phyloP scores from a whole-genome alignment of 2,329 filamentous ascomycete genomes.

The Botrytis pseudocinerea region DNA sequence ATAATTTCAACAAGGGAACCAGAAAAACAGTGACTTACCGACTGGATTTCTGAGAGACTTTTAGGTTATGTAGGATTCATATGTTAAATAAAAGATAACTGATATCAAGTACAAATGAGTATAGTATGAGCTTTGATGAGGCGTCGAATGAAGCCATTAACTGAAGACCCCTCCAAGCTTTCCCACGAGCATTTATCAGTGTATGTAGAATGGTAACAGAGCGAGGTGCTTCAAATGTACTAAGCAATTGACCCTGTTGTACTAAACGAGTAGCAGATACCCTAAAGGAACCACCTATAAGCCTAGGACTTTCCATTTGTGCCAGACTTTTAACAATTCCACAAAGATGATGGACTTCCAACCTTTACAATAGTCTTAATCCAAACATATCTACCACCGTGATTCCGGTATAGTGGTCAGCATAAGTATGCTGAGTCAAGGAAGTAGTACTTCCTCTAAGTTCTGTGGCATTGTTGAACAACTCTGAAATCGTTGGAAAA shows the following conservation, averaged over 20 bases:
- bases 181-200: not conserved
- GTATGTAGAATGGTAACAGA: not conserved
- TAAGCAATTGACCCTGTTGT: not conserved
- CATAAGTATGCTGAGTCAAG: not conserved
- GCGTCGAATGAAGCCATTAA: not conserved
- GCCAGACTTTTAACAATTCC: not conserved
- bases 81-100: not conserved
- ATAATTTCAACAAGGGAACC: not conserved
- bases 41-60: not conserved
- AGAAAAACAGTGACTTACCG: not conserved
- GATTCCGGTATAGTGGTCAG: too few relatives aligned
- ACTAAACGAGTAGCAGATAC: not conserved
- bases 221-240: not conserved
- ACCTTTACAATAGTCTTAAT: not conserved
- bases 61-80: not conserved
- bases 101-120: not conserved
- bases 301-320: not conserved
- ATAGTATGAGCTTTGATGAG: not conserved
- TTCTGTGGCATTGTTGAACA: not conserved
- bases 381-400: not conserved
- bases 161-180: not conserved
- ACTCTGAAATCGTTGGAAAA: not conserved
- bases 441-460: not conserved
- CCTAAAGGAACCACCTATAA: not conserved
- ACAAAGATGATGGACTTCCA: not conserved